Evolutionary conservation across 2,329 filamentous ascomycete genomes (phyloP).

Genomic region (Microsporum canis): DNA sequence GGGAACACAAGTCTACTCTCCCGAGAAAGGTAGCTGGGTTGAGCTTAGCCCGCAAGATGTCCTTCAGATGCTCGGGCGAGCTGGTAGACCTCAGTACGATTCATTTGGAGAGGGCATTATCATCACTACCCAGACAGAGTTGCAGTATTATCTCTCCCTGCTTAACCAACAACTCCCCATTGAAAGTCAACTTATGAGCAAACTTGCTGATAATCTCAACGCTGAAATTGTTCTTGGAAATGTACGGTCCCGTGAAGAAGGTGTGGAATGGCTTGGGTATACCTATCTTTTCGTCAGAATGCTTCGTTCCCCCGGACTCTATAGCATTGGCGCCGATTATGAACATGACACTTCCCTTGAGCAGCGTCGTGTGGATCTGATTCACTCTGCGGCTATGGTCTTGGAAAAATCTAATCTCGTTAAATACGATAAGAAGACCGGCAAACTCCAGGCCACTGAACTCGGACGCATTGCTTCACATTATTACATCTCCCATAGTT

Average conservation of each 20-base stretch:
- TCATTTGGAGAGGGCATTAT: slow-evolving; percentile 98
- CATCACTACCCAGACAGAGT: slow-evolving; percentile 87
- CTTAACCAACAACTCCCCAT: slow-evolving; percentile 97
- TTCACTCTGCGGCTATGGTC: slow-evolving; percentile 82
- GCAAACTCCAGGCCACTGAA: slow-evolving; percentile 80
- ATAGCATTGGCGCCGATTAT: slow-evolving; percentile 92
- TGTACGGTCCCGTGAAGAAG: slow-evolving; percentile 80
- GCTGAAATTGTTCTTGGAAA: slow-evolving; percentile 94
- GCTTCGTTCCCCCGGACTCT: slow-evolving; percentile 86
- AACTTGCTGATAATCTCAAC: slow-evolving; percentile 89
- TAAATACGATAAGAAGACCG: slow-evolving; percentile 91
- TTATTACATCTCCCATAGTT: slow-evolving; percentile 94
- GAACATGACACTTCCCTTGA: slow-evolving; percentile 83
- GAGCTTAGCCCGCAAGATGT: slow-evolving; percentile 96
- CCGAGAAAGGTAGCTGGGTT: slow-evolving; percentile 97
- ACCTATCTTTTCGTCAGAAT: slow-evolving; percentile 97
- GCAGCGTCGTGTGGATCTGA: slow-evolving; percentile 93
- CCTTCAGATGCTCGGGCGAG: slow-evolving; percentile 95
- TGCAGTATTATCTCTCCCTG: slow-evolving; percentile 93
- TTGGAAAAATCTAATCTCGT: slow-evolving; percentile 78
- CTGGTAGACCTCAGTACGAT: slow-evolving; percentile 90
- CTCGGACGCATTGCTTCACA: slow-evolving; percentile 92
- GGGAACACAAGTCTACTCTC: slow-evolving; percentile 94
- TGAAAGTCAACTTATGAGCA: slow-evolving; percentile 89
- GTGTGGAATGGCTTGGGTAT: slow-evolving; percentile 97